A percentile compares a stretch with the other conserved stretches of the same genome.
Conservation (phyloP, 306 rosid species). For the Vigna angularis region DNA sequence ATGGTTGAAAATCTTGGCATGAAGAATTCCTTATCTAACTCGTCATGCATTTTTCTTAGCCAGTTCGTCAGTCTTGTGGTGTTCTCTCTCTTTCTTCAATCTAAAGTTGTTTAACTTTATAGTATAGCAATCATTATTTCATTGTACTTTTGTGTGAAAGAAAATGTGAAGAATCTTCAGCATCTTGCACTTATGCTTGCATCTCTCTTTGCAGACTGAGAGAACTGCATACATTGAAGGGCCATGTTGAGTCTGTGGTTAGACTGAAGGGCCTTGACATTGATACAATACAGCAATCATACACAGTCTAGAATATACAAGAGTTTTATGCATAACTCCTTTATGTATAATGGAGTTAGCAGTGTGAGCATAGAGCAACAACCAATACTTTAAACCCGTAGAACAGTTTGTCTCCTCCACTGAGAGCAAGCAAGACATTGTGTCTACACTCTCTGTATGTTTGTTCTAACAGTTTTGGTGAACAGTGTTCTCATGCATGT, state of each 20-base stretch:
- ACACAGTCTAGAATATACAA: slow-evolving; percentile 56
- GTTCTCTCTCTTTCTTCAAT: background rate
- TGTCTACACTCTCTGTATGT: slow-evolving; percentile 17
- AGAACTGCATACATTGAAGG: slow-evolving; percentile 73
- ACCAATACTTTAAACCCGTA: slow-evolving; percentile 6
- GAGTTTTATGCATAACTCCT: background rate
- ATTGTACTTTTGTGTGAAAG: background rate
- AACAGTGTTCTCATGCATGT: background rate
- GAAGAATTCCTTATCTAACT: background rate
- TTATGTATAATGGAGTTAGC: background rate
- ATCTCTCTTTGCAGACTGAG: slow-evolving; percentile 58
- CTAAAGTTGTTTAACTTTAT: background rate
- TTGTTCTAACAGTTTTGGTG: slow-evolving; percentile 27
- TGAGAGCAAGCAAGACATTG: slow-evolving; percentile 10
- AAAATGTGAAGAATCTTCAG: background rate
- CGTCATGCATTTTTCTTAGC: background rate
- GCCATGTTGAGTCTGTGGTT: slow-evolving; percentile 83
- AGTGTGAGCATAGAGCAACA: slow-evolving; percentile 22
- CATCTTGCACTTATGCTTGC: background rate
- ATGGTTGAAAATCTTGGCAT: background rate
- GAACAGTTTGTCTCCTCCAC: slow-evolving; percentile 4
- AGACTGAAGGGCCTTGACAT: slow-evolving; percentile 75
- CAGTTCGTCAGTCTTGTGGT: background rate
- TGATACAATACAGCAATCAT: slow-evolving; percentile 70
- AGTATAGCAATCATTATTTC: background rate